phyloP scores from a whole-genome alignment of 768 basidiomycete genomes.

The Sarcomyxa edulis region DNA sequence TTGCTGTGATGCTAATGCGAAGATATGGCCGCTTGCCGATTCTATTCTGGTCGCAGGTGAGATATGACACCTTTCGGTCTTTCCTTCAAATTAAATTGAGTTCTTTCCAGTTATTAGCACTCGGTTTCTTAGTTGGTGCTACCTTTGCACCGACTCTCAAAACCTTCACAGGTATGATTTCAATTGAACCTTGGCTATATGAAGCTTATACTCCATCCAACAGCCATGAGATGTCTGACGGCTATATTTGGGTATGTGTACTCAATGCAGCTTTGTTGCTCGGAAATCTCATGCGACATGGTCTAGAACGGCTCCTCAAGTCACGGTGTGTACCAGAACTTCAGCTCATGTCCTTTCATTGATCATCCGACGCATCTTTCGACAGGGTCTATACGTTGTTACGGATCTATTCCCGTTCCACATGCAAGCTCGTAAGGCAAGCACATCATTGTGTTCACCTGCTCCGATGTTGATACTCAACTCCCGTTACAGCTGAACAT shows the following conservation, averaged over 20 bases:
- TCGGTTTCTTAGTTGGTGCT: conserved; percentile 54
- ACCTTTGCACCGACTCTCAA: conserved; percentile 49
- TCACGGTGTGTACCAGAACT: conserved; percentile 34
- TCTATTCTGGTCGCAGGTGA: conserved; percentile 67
- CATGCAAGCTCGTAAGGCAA: conserved; percentile 58
- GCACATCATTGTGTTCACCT: conserved; percentile 5
- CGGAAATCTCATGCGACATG: conserved; percentile 5
- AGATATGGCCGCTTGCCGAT: conserved; percentile 61
- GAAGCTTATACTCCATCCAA: too few species aligned
- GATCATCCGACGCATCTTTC: not conserved
- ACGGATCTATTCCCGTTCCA: conserved; percentile 69
- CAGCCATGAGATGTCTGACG: conserved; percentile 54
- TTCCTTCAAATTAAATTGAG: not conserved
- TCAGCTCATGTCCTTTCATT: not conserved
- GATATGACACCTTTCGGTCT: conserved; percentile 6
- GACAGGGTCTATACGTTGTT: conserved; percentile 52
- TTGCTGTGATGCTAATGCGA: conserved; percentile 60
- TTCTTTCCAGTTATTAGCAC: conserved; percentile 38
- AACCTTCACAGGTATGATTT: conserved; percentile 41
- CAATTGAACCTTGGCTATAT: not conserved
- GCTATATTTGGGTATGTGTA: conserved; percentile 48
- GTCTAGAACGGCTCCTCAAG: conserved; percentile 53
- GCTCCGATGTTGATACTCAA: not conserved
- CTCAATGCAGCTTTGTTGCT: too few species aligned
- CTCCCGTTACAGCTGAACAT: conserved; percentile 43